phyloP scores from a whole-genome alignment of 805 yeast genomes.

The Hemisphaericaspora nanyangensis region DNA sequence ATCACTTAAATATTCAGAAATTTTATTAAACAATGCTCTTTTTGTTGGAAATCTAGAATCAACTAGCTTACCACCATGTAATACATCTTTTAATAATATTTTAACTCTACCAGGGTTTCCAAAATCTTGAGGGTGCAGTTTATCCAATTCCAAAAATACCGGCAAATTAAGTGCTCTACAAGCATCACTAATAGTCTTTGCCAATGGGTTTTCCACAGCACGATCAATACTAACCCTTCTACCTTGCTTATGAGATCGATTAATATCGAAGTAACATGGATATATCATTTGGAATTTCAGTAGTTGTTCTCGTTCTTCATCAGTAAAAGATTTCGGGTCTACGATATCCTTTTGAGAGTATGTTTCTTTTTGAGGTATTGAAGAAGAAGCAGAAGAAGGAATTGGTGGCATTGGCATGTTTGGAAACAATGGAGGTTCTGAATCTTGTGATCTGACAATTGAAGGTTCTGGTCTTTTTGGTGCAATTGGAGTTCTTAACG shows the following conservation, averaged over 20 bases:
- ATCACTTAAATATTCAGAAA: constrained; percentile 56
- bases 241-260: constrained; percentile 74
- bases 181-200: constrained; percentile 78
- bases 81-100: constrained; percentile 50
- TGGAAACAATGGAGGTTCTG: constrained; percentile 24
- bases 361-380: constrained; percentile 12
- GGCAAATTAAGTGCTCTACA: constrained; percentile 38
- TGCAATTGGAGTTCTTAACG: constrained; percentile 63
- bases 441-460: constrained; percentile 60
- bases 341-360: constrained; percentile 18
- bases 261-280: constrained; percentile 88
- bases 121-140: constrained; percentile 93
- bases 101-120: constrained; percentile 97
- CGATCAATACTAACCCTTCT: constrained; percentile 67
- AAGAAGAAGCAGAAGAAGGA: constrained; percentile 10
- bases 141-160: constrained; percentile 68
- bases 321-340: constrained; percentile 36
- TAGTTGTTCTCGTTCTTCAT: constrained; percentile 61
- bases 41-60: constrained; percentile 41
- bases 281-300: constrained; percentile 71
- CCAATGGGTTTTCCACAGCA: constrained; percentile 86
- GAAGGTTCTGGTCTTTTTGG: constrained; percentile 57
- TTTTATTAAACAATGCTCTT: constrained; percentile 57
- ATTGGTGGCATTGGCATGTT: constrained; percentile 21
- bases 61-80: constrained; percentile 38